A percentile compares a stretch with the other conserved stretches of the same genome.
Conservation (phyloP, 2,329 filamentous ascomycete species). For the Blumeria graminis region DNA sequence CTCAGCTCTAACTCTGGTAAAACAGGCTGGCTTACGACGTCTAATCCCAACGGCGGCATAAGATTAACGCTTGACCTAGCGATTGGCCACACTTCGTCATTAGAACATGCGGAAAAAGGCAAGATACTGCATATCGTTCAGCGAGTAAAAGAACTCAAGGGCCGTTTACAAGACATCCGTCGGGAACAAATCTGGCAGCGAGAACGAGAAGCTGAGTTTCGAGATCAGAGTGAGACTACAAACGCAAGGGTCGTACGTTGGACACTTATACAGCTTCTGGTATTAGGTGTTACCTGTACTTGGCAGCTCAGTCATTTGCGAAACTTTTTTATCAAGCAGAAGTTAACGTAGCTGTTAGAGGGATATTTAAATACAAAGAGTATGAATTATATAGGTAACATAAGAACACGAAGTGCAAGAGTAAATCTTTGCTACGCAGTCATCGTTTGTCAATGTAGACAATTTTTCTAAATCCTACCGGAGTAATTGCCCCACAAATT, state of each 20-base stretch:
- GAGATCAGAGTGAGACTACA: constrained; percentile 86
- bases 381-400: no score
- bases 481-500: no score
- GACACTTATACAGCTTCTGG: constrained; percentile 71
- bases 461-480: no score
- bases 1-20: constrained; percentile 49
- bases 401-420: no score
- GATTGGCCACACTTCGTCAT: constrained; percentile 81
- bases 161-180: constrained; percentile 64
- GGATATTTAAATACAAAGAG: neutral
- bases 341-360: constrained; percentile 49
- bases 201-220: constrained; percentile 95
- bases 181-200: constrained; percentile 92
- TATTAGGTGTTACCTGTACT: constrained; percentile 70
- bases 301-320: constrained; percentile 94
- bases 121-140: constrained; percentile 79
- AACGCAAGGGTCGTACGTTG: constrained; percentile 82
- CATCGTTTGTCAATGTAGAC: no score
- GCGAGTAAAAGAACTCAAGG: constrained; percentile 75
- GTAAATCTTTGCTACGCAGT: no score
- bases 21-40: constrained; percentile 45
- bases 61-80: constrained; percentile 72
- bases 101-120: constrained; percentile 79
- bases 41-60: constrained; percentile 47
- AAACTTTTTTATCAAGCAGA: constrained; percentile 99